A percentile compares a stretch with the other conserved stretches of the same genome.
Evolutionary conservation across 345 rosid species (phyloP).

Genomic region (Linum usitatissimum): DNA sequence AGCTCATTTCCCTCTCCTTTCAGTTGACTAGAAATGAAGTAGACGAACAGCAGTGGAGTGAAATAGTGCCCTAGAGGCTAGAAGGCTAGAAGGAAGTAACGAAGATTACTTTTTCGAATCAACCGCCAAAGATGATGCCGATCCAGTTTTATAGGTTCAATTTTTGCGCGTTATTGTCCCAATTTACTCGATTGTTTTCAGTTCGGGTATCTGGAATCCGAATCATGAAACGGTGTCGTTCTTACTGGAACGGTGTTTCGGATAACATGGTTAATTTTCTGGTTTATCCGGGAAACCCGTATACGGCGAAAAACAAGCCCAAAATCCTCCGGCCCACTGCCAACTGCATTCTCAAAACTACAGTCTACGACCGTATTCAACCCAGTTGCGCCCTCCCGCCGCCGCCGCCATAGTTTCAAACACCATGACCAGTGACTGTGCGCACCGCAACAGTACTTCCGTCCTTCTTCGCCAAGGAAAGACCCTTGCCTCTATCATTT

Average conservation of each 20-base stretch:
- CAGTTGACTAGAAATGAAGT: background rate
- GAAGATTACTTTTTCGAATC: background rate
- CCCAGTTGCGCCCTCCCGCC: background rate
- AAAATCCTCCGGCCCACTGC: no score
- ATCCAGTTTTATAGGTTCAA: no score
- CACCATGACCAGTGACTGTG: background rate
- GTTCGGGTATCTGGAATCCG: no score
- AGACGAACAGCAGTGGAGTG: background rate
- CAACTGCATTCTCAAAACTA: no score
- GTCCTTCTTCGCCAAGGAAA: background rate
- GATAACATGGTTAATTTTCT: no score
- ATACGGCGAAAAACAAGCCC: no score
- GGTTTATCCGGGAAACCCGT: no score
- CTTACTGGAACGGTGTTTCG: no score
- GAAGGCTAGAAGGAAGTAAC: conserved; percentile 21
- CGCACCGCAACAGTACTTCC: background rate
- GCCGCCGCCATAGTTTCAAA: background rate
- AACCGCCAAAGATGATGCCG: conserved; percentile 17
- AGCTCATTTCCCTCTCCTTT: conserved; percentile 25
- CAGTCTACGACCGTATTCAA: no score
- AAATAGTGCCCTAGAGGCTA: conserved; percentile 18
- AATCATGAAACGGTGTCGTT: no score
- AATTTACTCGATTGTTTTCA: no score
- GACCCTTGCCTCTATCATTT: background rate
- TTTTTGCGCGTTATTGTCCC: no score